Conservation (phyloP, 345 rosid genomes). For the Syzygium aromaticum region DNA sequence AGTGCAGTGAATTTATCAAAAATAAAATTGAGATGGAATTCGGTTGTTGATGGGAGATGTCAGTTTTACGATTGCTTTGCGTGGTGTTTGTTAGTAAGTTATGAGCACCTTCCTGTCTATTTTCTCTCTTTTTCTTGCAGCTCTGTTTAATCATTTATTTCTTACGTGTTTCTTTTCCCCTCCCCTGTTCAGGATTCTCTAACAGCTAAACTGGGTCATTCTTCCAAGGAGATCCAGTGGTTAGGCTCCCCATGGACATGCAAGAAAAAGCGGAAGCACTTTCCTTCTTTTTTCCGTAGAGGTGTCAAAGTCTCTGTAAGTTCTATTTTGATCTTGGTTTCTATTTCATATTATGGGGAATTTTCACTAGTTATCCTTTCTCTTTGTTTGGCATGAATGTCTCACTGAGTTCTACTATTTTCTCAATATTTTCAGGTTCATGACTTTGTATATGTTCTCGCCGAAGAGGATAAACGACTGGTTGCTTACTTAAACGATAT, state of each 20-base stretch:
- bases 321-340: neutral
- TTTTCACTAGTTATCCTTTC: neutral
- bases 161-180: neutral
- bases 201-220: constrained; percentile 11
- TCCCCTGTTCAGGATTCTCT: constrained; percentile 18
- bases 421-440: constrained; percentile 35
- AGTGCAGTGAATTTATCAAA: neutral
- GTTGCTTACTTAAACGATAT: constrained; percentile 80
- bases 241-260: constrained; percentile 59
- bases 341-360: neutral
- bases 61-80: neutral
- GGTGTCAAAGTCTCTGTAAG: constrained; percentile 72
- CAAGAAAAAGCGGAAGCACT: constrained; percentile 52
- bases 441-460: constrained; percentile 66
- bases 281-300: constrained; percentile 44
- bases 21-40: too few species aligned
- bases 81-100: neutral
- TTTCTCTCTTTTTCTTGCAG: neutral
- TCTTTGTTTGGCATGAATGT: neutral
- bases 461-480: constrained; percentile 60
- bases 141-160: neutral
- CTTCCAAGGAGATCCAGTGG: constrained; percentile 36
- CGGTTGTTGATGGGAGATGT: neutral
- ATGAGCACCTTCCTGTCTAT: neutral
- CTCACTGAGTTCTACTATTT: neutral